A percentile compares a stretch with the other conserved stretches of the same genome.
These are phyloP conservation scores for Diaporthe helianthi DNA, from an alignment of 2,329 filamentous ascomycete species.

Conservation along the genomic window DNA sequence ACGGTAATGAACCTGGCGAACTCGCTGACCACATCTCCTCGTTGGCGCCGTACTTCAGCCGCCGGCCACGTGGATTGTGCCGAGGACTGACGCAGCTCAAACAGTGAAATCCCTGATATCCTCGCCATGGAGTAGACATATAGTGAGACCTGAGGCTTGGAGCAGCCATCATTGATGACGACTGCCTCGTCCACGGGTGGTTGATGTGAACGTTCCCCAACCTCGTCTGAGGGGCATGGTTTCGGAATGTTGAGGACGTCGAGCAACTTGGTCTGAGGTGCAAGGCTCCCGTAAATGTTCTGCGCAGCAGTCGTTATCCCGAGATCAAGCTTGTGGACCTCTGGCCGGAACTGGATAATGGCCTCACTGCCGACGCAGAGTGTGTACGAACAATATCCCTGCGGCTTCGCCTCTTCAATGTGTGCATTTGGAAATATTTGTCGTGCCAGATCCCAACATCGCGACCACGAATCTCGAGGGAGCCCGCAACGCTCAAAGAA, in stretches of 20 bases:
- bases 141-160: constrained; percentile 36
- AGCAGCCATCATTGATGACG: constrained; percentile 20
- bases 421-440: constrained; percentile 42
- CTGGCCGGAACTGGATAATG: constrained; percentile 58
- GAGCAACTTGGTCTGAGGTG: constrained; percentile 50
- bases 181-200: constrained; percentile 36
- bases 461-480: not conserved
- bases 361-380: constrained; percentile 47
- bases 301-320: constrained; percentile 47
- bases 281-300: constrained; percentile 49
- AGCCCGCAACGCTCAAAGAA: constrained; percentile 33
- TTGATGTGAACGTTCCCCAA: not conserved
- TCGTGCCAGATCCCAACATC: constrained; percentile 41
- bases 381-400: constrained; percentile 62
- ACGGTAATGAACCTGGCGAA: constrained; percentile 51
- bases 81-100: constrained; percentile 40
- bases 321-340: constrained; percentile 50
- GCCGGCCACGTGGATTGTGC: not conserved
- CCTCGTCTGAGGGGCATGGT: not conserved
- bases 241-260: constrained; percentile 41
- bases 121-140: constrained; percentile 51
- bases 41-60: constrained; percentile 21
- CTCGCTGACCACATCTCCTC: constrained; percentile 47
- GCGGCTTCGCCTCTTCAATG: constrained; percentile 46
- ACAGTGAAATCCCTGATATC: constrained; percentile 51